Evolutionary conservation across 768 basidiomycete species (phyloP).

Genomic region (Pleurotus salmoneostramineus): DNA sequence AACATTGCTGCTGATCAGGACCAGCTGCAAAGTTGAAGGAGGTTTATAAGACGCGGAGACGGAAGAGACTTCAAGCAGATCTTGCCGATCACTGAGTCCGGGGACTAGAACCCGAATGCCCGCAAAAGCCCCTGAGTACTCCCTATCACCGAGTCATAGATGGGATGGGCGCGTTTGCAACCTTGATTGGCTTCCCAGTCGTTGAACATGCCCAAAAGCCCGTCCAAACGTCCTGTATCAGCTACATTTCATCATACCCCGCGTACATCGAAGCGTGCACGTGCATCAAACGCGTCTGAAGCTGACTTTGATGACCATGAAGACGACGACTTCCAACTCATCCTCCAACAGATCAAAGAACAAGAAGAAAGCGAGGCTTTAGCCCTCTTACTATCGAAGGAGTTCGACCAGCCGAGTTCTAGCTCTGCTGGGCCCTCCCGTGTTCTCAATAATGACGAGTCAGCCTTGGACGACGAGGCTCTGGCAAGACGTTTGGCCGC

Average conservation of each 20-base stretch:
- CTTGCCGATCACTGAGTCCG: background rate
- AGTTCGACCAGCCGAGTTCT: too few relatives aligned
- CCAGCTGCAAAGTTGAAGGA: background rate
- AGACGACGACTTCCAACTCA: conserved; percentile 33
- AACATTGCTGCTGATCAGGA: background rate
- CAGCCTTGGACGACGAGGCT: conserved; percentile 29
- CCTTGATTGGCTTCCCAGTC: too few relatives aligned
- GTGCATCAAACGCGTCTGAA: conserved; percentile 10
- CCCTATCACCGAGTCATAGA: background rate
- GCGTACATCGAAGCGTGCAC: conserved; percentile 13
- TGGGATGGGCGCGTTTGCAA: too few relatives aligned
- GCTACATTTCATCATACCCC: conserved; percentile 6
- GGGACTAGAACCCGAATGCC: background rate
- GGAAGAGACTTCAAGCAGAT: background rate
- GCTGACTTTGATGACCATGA: conserved; percentile 29
- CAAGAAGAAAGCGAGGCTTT: conserved; percentile 40
- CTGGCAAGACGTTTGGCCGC: conserved; percentile 33
- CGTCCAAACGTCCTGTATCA: background rate
- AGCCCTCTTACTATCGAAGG: conserved; percentile 12
- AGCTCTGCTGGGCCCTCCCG: background rate
- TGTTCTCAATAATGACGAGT: conserved; percentile 10
- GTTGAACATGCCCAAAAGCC: too few relatives aligned
- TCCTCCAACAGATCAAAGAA: conserved; percentile 36
- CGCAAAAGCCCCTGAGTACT: background rate
- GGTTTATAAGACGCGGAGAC: background rate